Percentiles rank a stretch among this genome's conserved stretches.
Conservation (phyloP, 768 basidiomycete species). For the Lactifluus subvellereus region DNA sequence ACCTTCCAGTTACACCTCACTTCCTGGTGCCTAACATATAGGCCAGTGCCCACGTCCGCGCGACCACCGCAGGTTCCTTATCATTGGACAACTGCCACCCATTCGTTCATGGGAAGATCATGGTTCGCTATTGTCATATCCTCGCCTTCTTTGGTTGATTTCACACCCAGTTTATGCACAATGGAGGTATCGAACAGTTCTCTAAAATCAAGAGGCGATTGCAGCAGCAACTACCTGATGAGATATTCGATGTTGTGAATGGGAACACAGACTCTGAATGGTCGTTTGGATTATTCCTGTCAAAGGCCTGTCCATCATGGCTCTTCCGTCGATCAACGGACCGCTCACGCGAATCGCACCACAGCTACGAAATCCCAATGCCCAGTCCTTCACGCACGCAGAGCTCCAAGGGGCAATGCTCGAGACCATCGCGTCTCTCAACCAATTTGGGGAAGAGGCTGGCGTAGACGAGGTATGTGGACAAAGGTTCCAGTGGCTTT, state of each 20-base stretch:
- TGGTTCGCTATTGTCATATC: slow-evolving; percentile 47
- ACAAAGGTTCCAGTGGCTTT: background rate
- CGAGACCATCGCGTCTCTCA: slow-evolving; percentile 76
- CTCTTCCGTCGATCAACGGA: background rate
- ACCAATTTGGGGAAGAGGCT: slow-evolving; percentile 65
- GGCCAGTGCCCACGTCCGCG: slow-evolving; percentile 80
- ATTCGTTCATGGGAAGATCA: slow-evolving; percentile 84
- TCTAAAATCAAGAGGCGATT: slow-evolving; percentile 71
- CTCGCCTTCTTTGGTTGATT: background rate
- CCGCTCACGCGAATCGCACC: background rate
- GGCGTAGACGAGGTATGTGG: slow-evolving; percentile 60
- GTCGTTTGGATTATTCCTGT: slow-evolving; percentile 90
- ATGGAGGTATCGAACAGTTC: slow-evolving; percentile 90
- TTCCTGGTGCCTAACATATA: slow-evolving; percentile 4
- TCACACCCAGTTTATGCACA: slow-evolving; percentile 83
- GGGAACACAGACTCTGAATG: slow-evolving; percentile 99
- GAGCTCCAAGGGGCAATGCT: slow-evolving; percentile 81
- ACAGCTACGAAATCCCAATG: slow-evolving; percentile 77
- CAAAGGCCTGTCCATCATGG: slow-evolving; percentile 47
- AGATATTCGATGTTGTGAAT: slow-evolving; percentile 78
- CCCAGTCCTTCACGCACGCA: slow-evolving; percentile 64
- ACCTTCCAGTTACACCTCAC: background rate
- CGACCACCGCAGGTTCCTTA: slow-evolving; percentile 88
- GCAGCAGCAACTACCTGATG: slow-evolving; percentile 71
- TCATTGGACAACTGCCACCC: slow-evolving; percentile 95